phyloP scores from a whole-genome alignment of 371 early-diverging fungal species.

The Apophysomyces sp. region DNA sequence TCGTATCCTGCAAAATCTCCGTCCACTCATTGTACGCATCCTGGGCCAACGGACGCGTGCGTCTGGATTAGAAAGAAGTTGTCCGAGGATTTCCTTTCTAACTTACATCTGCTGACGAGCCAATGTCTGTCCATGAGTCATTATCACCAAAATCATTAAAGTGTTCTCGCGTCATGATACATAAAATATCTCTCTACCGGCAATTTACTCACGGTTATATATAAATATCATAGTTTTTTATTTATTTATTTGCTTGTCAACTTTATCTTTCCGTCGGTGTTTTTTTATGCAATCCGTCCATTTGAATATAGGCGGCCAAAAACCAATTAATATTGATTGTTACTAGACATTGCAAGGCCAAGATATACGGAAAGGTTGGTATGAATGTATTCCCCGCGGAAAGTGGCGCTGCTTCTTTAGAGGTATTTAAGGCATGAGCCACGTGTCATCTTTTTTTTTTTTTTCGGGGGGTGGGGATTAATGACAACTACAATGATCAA shows the following conservation, averaged over 20 bases:
- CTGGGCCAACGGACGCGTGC: background rate
- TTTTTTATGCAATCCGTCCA: too few species aligned
- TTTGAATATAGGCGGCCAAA: too few species aligned
- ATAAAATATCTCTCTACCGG: background rate
- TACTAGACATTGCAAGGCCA: too few species aligned
- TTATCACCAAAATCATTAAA: background rate
- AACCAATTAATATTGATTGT: too few species aligned
- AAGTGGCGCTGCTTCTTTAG: background rate
- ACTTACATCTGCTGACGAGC: background rate
- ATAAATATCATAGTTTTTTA: background rate
- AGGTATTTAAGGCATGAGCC: background rate
- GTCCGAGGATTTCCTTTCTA: background rate
- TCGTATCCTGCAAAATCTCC: background rate
- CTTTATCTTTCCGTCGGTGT: conserved; percentile 1
- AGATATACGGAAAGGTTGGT: too few species aligned
- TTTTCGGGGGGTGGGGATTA: too few species aligned
- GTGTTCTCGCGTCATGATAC: background rate
- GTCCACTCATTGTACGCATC: background rate
- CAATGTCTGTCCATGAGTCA: background rate
- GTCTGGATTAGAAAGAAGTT: too few species aligned
- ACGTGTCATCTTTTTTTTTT: too few species aligned
- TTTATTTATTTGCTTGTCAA: background rate
- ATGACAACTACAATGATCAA: too few species aligned
- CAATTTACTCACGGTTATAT: background rate
- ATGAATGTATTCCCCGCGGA: too few species aligned